Evolutionary conservation across 2,329 filamentous ascomycete species (phyloP).

Genomic region (Septoria petroselini): DNA sequence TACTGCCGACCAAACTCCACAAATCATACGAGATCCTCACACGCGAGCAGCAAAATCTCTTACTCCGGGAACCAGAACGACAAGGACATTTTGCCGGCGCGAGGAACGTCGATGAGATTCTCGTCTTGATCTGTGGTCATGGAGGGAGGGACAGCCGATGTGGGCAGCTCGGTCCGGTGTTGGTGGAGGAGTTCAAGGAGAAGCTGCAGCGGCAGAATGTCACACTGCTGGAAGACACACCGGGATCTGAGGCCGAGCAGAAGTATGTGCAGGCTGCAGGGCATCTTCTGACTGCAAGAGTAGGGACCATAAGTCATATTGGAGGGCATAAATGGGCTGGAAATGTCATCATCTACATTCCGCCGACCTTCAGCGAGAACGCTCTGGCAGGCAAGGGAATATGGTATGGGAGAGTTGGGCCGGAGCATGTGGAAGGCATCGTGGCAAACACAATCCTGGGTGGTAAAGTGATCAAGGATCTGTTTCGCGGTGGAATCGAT

Average conservation of each 20-base stretch:
- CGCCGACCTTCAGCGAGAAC: constrained; percentile 52
- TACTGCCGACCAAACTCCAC: constrained; percentile 63
- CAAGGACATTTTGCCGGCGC: constrained; percentile 54
- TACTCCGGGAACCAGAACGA: constrained; percentile 50
- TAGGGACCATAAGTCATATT: constrained; percentile 73
- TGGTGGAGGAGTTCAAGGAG: constrained; percentile 67
- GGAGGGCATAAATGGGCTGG: constrained; percentile 84
- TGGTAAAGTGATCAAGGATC: constrained; percentile 65
- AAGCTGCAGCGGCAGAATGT: constrained; percentile 53
- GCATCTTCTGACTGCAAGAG: constrained; percentile 48
- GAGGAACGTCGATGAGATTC: constrained; percentile 61
- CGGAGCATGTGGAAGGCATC: constrained; percentile 72
- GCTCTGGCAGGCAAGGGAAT: constrained; percentile 68
- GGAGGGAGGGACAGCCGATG: constrained; percentile 77
- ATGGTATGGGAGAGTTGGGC: constrained; percentile 79
- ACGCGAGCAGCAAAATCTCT: constrained; percentile 48
- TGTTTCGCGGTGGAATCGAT: constrained; percentile 68
- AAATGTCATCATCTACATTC: constrained; percentile 78
- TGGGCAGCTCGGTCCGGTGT: constrained; percentile 71
- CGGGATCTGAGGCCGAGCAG: constrained; percentile 8
- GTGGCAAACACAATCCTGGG: constrained; percentile 66
- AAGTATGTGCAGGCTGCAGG: constrained; percentile 15
- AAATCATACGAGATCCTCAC: constrained; percentile 57
- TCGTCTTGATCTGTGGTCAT: constrained; percentile 88
- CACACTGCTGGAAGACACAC: constrained; percentile 46